Percentiles rank a stretch among this genome's conserved stretches.
These are phyloP conservation scores for Ogataea nitratoaversa DNA, from an alignment of 805 yeast species.

Conservation along the genomic window DNA sequence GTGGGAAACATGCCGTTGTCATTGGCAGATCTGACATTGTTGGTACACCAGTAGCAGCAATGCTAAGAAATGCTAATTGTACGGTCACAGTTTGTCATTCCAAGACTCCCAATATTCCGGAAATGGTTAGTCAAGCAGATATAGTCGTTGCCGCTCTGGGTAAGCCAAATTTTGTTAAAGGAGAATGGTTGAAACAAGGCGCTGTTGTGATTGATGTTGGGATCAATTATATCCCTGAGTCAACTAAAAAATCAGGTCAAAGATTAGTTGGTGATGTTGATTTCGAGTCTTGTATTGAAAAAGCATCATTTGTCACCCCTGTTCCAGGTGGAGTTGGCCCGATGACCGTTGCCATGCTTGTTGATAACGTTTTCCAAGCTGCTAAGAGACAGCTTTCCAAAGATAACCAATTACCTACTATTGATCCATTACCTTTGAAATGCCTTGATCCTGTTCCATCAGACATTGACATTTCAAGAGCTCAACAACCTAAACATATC, in stretches of 20 bases:
- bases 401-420: slow-evolving; percentile 31
- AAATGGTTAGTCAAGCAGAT: slow-evolving; percentile 57
- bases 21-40: slow-evolving; percentile 84
- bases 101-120: slow-evolving; percentile 47
- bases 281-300: slow-evolving; percentile 48
- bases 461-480: slow-evolving; percentile 73
- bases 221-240: slow-evolving; percentile 68
- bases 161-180: slow-evolving; percentile 62
- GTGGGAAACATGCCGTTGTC: slow-evolving; percentile 76
- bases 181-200: slow-evolving; percentile 68
- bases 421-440: slow-evolving; percentile 53
- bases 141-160: slow-evolving; percentile 79
- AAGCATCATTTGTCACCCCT: slow-evolving; percentile 70
- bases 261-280: slow-evolving; percentile 79
- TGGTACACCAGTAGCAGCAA: slow-evolving; percentile 73
- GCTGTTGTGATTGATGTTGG: slow-evolving; percentile 80
- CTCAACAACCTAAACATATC: slow-evolving; percentile 68
- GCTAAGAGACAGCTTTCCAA: slow-evolving; percentile 44
- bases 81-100: slow-evolving; percentile 77
- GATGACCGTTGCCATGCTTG: slow-evolving; percentile 82
- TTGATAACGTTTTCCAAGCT: slow-evolving; percentile 66
- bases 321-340: slow-evolving; percentile 94
- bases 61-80: slow-evolving; percentile 67
- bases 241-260: slow-evolving; percentile 62
- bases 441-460: slow-evolving; percentile 71